Evolutionary conservation across 2,329 filamentous ascomycete genomes (phyloP), one percentile per base, ranked within the genome.

Genomic region (Verticillium albo-atrum): DNA sequence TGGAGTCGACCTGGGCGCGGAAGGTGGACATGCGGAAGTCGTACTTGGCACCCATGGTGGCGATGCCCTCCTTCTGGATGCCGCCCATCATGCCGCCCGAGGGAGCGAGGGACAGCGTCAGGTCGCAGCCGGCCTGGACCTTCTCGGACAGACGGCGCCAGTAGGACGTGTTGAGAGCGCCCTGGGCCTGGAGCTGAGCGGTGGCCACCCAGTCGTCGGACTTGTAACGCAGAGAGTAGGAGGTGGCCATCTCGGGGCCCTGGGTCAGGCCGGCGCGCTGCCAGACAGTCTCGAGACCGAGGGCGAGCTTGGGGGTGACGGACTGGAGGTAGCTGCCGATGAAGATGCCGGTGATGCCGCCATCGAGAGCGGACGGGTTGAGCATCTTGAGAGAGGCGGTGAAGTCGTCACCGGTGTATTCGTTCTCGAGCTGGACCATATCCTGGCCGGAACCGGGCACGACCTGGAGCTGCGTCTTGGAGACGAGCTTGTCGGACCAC

Each of bases 11-110:
- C 79, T 99, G 95, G 52, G 94, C 95, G 66, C 94, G 88, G 87
- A 97, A 97, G 56, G 92, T 95, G 58, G 91, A 95, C 79, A 92
- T 91, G 72, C 91, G 87, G 86, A 99, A 99, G 75, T 97, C 94
- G 79, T 99, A 99, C 79, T 99, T 99, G 73, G 92, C 91, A 70
- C 94, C 95, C 69, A 98, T 84, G 58, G 93, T 92, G 58, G 96
- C 93, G 62, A 91, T 84, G 59, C 95, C 95, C 75, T 99, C 93
- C 76, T 92, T 94, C 74, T 88, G 85, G 58, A 88, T 74, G 54
- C 87, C 87, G 69, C 91, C 91, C 87, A 95, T 92, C 76, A 91
- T 79, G 64, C 86, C 84, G 57, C 80, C 78, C 58, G 85, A 82
- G 28, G 85, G 81, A 32, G 87, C 87, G 67, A 97, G 89, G 65